Base-by-base conservation (phyloP, 352 stramenopile species). In the Pythium scleroteichum region DNA sequence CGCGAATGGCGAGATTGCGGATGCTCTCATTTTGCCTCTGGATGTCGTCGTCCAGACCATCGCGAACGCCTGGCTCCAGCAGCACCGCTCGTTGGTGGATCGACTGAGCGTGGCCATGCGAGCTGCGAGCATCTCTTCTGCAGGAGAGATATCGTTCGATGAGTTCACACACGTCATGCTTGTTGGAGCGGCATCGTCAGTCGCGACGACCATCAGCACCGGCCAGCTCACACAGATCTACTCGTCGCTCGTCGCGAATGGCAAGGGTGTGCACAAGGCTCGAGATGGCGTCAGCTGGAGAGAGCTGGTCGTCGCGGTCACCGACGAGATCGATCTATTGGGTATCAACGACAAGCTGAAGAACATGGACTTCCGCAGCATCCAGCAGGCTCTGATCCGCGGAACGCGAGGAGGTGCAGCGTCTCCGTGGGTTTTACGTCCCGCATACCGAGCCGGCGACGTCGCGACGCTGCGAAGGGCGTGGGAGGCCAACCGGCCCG, bases 81-180 rank as follows among this genome's bases (percentile, higher is more conserved):
- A 71, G 7, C 53, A 76, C 53, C 22, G 51, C 1, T 33, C 58
- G 19, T 26, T 82, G 6, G 49, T 76, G 24, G 53, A 59, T 10
- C 59, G 59, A 2, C 24, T 82, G 12, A 59, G 29, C 0, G 32
- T 69, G n/a, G 67, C 71, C 13, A 72, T 82, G 23, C 60, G 63
- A 32, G 71, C 68, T 12, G 71, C 62, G 0, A 38, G 64, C 12
- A 8, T 64, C 12, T 13, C 32, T 2, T 9, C 41, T 0, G 29
- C 40, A 1, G 72, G 61, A 3, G 41, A 66, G 10, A 46, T 82
- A 23, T 59, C 65, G 1, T 78, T 82, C 24, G 56, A 68, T 7
- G 74, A 79, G 32, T 82, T 82, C 45, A 55, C 49, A 2, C 66
- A 79, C 33, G 66, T 76, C 4, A 72, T 82, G 68, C 62, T 46